Evolutionary conservation across 1,139 yeast species (phyloP).

Genomic region (Pichia sp.): DNA sequence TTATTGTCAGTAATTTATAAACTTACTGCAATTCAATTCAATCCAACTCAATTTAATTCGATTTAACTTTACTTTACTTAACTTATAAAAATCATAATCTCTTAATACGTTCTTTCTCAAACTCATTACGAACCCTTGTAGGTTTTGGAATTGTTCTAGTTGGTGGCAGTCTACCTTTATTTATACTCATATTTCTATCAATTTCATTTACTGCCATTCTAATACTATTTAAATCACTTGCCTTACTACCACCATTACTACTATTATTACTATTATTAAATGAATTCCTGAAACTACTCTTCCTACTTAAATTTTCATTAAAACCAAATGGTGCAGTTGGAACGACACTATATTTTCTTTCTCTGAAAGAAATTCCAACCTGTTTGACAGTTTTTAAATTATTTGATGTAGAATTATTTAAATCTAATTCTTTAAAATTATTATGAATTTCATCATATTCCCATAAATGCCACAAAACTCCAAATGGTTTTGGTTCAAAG

Average conservation of each 20-base stretch:
- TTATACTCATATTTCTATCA: not conserved
- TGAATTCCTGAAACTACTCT: slow-evolving; percentile 5
- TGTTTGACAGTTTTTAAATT: slow-evolving; percentile 48
- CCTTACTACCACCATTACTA: not conserved
- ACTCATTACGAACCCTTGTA: not conserved
- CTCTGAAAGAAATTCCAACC: slow-evolving; percentile 60
- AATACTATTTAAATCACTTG: not conserved
- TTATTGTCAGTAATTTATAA: slow-evolving; percentile 5
- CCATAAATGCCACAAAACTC: slow-evolving; percentile 85
- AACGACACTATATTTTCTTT: slow-evolving; percentile 62
- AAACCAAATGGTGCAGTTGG: slow-evolving; percentile 55
- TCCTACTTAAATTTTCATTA: slow-evolving; percentile 3
- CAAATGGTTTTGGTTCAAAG: slow-evolving; percentile 89
- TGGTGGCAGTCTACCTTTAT: not conserved
- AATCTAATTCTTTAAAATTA: slow-evolving; percentile 71
- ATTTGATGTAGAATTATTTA: slow-evolving; percentile 43
- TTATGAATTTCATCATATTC: slow-evolving; percentile 76
- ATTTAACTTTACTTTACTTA: too few species aligned
- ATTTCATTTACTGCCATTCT: not conserved
- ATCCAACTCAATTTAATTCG: not conserved
- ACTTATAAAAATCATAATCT: not conserved
- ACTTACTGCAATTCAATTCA: slow-evolving; percentile 5
- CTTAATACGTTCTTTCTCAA: not conserved
- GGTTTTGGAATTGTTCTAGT: not conserved
- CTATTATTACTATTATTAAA: not conserved